phyloP scores from a whole-genome alignment of 1,139 yeast species.

The Geotrichum carabidarum region DNA sequence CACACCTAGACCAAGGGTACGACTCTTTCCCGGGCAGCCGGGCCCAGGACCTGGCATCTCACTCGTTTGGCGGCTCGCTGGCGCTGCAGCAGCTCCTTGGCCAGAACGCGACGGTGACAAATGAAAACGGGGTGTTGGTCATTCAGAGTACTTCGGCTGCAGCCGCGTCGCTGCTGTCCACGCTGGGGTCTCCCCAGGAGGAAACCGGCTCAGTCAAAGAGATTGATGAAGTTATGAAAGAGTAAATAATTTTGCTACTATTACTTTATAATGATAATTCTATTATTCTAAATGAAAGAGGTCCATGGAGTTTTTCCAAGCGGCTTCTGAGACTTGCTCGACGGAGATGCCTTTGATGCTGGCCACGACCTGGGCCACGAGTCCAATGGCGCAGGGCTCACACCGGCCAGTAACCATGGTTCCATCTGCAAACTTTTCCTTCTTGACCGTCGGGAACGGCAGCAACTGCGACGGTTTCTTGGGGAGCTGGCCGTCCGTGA shows the following conservation, averaged over 20 bases:
- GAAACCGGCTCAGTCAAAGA: slow-evolving; percentile 4
- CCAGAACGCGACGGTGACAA: slow-evolving; percentile 18
- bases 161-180: background rate
- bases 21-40: background rate
- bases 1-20: background rate
- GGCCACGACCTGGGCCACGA: slow-evolving; percentile 75
- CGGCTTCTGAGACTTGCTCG: slow-evolving; percentile 51
- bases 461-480: slow-evolving; percentile 34
- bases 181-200: background rate
- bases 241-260: background rate
- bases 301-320: slow-evolving; percentile 58
- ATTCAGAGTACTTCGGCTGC: slow-evolving; percentile 16
- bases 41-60: slow-evolving; percentile 1
- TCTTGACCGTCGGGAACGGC: slow-evolving; percentile 61
- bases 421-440: slow-evolving; percentile 48
- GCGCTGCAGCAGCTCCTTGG: slow-evolving; percentile 20
- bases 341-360: slow-evolving; percentile 49
- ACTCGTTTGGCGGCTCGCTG: slow-evolving; percentile 1
- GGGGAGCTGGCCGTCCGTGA: slow-evolving; percentile 38
- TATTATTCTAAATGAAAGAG: slow-evolving; percentile 44
- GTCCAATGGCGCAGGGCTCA: slow-evolving; percentile 82
- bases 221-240: slow-evolving; percentile 1
- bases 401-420: slow-evolving; percentile 75
- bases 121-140: slow-evolving; percentile 22
- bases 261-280: background rate